Evolutionary conservation across 116 monocot species (phyloP), one percentile per base, ranked within the genome.

Genomic region (Trichopus zeylanicus): DNA sequence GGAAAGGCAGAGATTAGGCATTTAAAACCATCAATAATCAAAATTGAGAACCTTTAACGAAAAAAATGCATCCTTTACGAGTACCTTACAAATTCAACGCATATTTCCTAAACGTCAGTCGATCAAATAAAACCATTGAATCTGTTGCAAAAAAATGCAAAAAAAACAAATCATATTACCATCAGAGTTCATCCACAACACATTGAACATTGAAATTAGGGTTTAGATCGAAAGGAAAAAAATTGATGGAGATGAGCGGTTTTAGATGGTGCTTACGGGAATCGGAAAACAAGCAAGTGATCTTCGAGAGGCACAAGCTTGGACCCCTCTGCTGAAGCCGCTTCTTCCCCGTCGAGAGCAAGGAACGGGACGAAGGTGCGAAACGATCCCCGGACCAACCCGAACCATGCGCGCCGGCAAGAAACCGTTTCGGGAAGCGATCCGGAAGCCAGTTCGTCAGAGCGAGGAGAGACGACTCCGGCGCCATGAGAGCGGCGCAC

Each of bases 401-500:
- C 5, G 57, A 39, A 7, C 29, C 52, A 19, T 53, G 55, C 18
- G 61, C 54, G 60, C 59, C 24, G 2, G 30, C 33, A 1, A 67
- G 59, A 26, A 63, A 60, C 27, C 52, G 67, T 28, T 26, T 53
- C 7, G 51, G 55, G 46, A 64, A 60, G 5, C 25, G 53, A 24
- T 13, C 12, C 26, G 7, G 21, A 31, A 57, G 52, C 13, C 55
- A 1, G 33, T 20, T 7, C 12, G 46, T 7, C 47, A 58, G 31
- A 6, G 30, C n/a, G 53, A 59, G 29, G 27, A 48, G 26, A 3
- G 33, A 22, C 26, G 42, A 18, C n/a, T 64, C 60, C 55, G 61
- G 61, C 63, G 62, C 70, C 69, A 53, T 48, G 66, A 16, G 31
- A 55, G 56, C 5, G 60, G 74, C 63, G 68, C 75, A 74, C 64